These are phyloP conservation scores for Fusarium abutilonis DNA, from an alignment of 2,329 filamentous ascomycete species.

Conservation along the genomic window DNA sequence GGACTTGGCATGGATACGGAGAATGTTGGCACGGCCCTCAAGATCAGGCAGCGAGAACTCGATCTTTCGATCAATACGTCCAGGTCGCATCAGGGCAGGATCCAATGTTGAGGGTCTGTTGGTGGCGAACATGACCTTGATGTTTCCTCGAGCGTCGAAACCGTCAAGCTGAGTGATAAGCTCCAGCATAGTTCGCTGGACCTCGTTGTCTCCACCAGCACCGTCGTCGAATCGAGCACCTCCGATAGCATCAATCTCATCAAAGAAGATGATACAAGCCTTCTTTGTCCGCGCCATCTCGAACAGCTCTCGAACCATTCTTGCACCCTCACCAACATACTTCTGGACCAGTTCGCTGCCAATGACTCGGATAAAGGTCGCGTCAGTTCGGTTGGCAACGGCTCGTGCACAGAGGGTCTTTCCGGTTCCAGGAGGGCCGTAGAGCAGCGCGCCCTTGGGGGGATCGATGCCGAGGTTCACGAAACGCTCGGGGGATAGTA, in stretches of 20 bases:
- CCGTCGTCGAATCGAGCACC: slow-evolving; percentile 97
- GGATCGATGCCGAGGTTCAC: slow-evolving; percentile 99
- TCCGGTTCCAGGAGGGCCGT: slow-evolving; percentile 97
- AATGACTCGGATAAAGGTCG: slow-evolving; percentile 98
- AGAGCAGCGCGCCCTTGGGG: slow-evolving; percentile 95
- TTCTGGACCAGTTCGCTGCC: slow-evolving; percentile 98
- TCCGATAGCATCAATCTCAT: slow-evolving; percentile 96
- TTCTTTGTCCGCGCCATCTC: slow-evolving; percentile 99
- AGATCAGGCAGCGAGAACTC: slow-evolving; percentile 98
- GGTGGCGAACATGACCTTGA: slow-evolving; percentile 99
- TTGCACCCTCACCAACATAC: slow-evolving; percentile 96
- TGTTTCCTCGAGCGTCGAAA: slow-evolving; percentile 96
- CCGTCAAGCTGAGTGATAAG: slow-evolving; percentile 96
- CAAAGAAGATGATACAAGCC: slow-evolving; percentile 97
- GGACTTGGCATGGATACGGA: slow-evolving; percentile 98
- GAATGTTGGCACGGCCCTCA: slow-evolving; percentile 95
- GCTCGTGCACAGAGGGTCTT: slow-evolving; percentile 98
- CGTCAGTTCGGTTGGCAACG: slow-evolving; percentile 96
- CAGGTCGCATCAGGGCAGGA: slow-evolving; percentile 95
- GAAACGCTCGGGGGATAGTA: slow-evolving; percentile 95
- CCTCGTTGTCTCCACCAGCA: slow-evolving; percentile 96
- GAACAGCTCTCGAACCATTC: slow-evolving; percentile 98
- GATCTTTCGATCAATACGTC: slow-evolving; percentile 98
- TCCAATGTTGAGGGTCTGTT: slow-evolving; percentile 96
- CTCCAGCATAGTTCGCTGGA: slow-evolving; percentile 97